Evolutionary conservation across 2,329 filamentous ascomycete species (phyloP), one percentile per base, ranked within the genome.

Genomic region (Fusarium napiforme): DNA sequence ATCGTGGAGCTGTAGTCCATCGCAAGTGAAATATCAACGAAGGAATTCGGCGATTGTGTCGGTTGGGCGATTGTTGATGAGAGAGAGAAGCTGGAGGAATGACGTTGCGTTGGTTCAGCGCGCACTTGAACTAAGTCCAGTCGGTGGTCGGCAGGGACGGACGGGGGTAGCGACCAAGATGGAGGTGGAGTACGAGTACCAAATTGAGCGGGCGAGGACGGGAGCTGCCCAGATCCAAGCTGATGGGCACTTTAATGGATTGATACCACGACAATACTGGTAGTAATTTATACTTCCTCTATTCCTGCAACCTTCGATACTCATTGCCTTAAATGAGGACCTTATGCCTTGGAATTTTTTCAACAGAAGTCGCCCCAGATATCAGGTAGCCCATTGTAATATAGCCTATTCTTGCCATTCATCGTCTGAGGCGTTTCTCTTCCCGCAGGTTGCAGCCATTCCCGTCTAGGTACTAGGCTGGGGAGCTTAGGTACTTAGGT

Each of bases 1-100:
- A 89, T 87, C 19, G 87, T 85, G 71, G 87, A 81, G 80, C 85
- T 87, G 80, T 90, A 90, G 81, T 90, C 88, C 88, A 90, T 90
- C 73, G 78, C 78, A 73, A 63, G 49, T 36, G 64, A 62, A 57
- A 53, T 52, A 53, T 60, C 64, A 56, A 56, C 62, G 57, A 66
- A 46, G 45, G 58, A 57, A 55, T 64, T 49, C 60, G 49, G 58
- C 57, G 56, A 58, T 61, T 50, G 67, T 56, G 36, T 61, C 40
- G 46, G 30, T 53, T 66, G 37, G 37, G 30, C 40, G 58, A 53
- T 73, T 69, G 61, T 53, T 68, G 72, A 69, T 67, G 57, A 16
- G 58, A 57, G 52, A 69, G 64, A 64, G 66, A 65, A 61, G 69
- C 67, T 72, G 69, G 42, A 68, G 60, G 63, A 68, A 72, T 76